Base-by-base conservation (phyloP, 176 grass and related monocot genomes). In the Avena sativa region DNA sequence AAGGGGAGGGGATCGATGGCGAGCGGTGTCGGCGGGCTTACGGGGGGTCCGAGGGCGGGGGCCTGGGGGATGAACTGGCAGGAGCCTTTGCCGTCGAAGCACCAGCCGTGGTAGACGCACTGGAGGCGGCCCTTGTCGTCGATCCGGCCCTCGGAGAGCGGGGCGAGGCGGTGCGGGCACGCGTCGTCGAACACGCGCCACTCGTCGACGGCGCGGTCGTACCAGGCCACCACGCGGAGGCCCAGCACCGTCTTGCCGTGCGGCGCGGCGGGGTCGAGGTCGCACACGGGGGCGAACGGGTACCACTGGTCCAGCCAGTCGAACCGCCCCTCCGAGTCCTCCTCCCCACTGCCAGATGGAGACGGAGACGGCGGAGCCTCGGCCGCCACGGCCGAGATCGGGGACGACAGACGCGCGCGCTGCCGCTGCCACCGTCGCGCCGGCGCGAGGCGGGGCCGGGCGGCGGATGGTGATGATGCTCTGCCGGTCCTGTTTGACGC, bases 91-190 rank as follows among this genome's bases (percentile, higher is more conserved):
- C 93, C 96, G 89, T 95, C 96, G 89, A 95, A 96, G 88, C 96
- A 98, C 96, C 96, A 98, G 47, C 96, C 96, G 58, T 98, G 96
- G 85, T 98, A 98, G 10, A 92, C 96, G 81, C 93, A 98, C 90
- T 95, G 96, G 23, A 98, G 92, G 11, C 92, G 90, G 63, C 93
- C 96, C 87, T 73, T 84, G 59, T 72, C 92, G 66, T 98, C 93
- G 75, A 98, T 65, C 69, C 93, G 96, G 12, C 93, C 96, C 85
- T 98, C 92, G 2, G 96, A 98, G 60, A 98, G 93, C 57, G 96
- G 96, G 2, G 93, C 96, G 0, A 95, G 92, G 30, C 96, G 96
- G 87, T 98, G 96, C 44, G 96, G 84, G 78, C 96, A 98, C 4
- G 69, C 64, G 77, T 96, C 96, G 49, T 95, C 92, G 89, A 98